Percentiles rank a stretch among this genome's conserved stretches.
These are phyloP conservation scores for Lachancea sp. DNA, from an alignment of 805 yeast genomes.

Conservation along the genomic window DNA sequence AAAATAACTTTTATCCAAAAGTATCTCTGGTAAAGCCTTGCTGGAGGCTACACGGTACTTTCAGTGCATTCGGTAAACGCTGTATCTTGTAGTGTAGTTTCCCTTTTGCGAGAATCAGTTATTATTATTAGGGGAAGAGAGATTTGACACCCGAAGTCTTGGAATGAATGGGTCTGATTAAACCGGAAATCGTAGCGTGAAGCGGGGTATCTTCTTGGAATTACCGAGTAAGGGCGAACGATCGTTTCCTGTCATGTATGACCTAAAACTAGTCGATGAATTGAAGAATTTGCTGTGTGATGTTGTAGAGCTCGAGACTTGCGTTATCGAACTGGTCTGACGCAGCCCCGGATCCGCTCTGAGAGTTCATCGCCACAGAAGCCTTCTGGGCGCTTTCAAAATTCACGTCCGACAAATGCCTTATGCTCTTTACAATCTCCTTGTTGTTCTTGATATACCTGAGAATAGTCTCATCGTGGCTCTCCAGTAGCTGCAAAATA, in stretches of 20 bases:
- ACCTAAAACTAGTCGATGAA: conserved; percentile 18
- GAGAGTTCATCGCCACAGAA: conserved; percentile 15
- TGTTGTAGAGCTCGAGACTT: conserved; percentile 55
- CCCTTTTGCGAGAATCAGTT: not conserved
- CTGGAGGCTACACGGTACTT: not conserved
- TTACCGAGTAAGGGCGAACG: too few relatives aligned
- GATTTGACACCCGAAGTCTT: not conserved
- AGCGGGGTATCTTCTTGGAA: too few relatives aligned
- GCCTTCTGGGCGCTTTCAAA: conserved; percentile 14
- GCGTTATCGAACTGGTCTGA: conserved; percentile 52
- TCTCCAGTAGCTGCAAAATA: conserved; percentile 82
- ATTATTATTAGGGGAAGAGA: not conserved
- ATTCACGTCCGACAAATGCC: conserved; percentile 38
- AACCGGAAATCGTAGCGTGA: too few relatives aligned
- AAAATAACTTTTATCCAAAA: not conserved
- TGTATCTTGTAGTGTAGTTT: not conserved
- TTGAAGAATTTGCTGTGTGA: conserved; percentile 62
- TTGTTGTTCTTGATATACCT: conserved; percentile 49
- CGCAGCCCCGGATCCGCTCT: conserved; percentile 22
- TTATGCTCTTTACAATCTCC: conserved; percentile 48
- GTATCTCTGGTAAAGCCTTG: not conserved
- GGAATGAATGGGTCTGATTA: too few relatives aligned
- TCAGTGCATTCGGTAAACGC: not conserved
- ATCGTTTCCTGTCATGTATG: too few relatives aligned
- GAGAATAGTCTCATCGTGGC: conserved; percentile 61